Evolutionary conservation across 495 filamentous ascomycete species (phyloP), one percentile per base, ranked within the genome.

Genomic region (Patellaria atrata): DNA sequence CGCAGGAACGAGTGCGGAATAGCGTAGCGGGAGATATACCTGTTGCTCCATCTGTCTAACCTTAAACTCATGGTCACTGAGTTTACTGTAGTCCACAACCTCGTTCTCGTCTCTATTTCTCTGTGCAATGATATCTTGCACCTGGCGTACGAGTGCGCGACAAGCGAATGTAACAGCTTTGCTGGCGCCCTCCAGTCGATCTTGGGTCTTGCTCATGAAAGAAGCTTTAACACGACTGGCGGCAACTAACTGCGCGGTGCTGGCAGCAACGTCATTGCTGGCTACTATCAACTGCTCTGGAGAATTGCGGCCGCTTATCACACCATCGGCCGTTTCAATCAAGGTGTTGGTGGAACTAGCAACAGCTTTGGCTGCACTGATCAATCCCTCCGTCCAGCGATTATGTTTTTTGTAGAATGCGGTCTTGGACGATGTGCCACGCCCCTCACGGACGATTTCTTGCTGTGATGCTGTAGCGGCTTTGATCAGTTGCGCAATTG

Each of bases 321-420:
- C 89, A 30, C 89, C 89, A 50, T 97, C 89, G 3, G 89, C 89
- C 13, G 86, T 96, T 64, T 96, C 91, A 45, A 96, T 97, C 41
- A 97, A 67, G 22, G 73, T 89, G 62, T 94, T 94, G 27, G 91
- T 97, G 0, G 81, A 86, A 3, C 63, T 54, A 9, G 89, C 89
- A 5, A 97, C 91, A 1, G 89, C 89, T 61, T 96, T 96, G 32
- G 89, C 89, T 3, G 89, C 89, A 22, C 82, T 91, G 55, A 97
- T 93, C 28, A 97, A 69, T 30, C 89, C 89, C 53, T 97, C 91
- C 0, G 89, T 96, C 89, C 89, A 97, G 25, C 89, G 75, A 47
- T 82, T 82, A 67, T 94, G 91, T 63, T 93, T 93, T 70, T 97
- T 97, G 75, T 97, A 97, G 65, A 96, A 97, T 22, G 84, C 82